Conservation (phyloP, 371 early-diverging fungal species). For the Actinomucor elegans region DNA sequence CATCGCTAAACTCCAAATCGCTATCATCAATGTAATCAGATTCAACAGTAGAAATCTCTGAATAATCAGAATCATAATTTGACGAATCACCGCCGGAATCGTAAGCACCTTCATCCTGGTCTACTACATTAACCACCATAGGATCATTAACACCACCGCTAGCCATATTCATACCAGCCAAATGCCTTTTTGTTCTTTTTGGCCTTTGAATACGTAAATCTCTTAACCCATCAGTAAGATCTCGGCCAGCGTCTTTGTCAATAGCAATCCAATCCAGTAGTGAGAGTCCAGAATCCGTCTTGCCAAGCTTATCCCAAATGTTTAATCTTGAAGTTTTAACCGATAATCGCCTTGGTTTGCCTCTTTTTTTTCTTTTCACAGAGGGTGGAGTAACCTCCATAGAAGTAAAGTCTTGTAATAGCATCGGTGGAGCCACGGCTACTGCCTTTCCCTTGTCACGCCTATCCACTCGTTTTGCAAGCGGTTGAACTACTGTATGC, state of each 20-base stretch:
- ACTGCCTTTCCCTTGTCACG: no score
- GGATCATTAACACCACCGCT: not conserved
- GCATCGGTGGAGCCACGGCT: not conserved
- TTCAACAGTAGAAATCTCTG: not conserved
- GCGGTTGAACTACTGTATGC: no score
- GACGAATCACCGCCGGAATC: not conserved
- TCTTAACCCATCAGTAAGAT: slow-evolving; percentile 14
- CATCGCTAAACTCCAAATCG: slow-evolving; percentile 1
- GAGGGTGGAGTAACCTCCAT: not conserved
- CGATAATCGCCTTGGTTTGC: not conserved
- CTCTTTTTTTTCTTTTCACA: not conserved
- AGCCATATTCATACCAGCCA: not conserved
- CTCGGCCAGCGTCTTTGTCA: slow-evolving; percentile 11
- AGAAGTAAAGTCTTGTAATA: no score
- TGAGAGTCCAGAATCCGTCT: slow-evolving; percentile 7
- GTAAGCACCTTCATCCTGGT: not conserved
- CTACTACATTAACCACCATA: not conserved
- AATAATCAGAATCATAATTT: not conserved
- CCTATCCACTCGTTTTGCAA: no score
- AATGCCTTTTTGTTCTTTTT: not conserved
- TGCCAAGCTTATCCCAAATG: slow-evolving; percentile 3
- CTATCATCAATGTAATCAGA: not conserved
- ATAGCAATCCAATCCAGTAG: slow-evolving; percentile 15
- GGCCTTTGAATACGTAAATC: not conserved
- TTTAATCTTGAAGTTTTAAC: not conserved